Conservation (phyloP, 352 stramenopile species). For the Pythium sukuiense region DNA sequence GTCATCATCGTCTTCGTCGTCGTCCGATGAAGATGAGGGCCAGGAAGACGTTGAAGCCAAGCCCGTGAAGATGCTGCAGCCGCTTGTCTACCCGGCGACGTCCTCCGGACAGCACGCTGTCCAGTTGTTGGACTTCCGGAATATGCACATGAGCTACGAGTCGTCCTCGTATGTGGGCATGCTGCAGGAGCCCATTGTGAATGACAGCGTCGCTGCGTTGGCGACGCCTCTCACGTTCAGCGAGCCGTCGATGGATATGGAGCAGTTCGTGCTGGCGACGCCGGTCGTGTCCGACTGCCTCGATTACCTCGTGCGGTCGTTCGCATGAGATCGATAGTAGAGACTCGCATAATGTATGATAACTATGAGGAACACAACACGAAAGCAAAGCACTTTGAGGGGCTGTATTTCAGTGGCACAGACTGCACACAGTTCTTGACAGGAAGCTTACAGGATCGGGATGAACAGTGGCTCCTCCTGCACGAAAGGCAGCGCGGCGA, state of each 20-base stretch:
- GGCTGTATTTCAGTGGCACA: not conserved
- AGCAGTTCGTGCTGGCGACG: conserved; percentile 20
- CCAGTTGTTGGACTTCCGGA: not conserved
- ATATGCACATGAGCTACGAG: not conserved
- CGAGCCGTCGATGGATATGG: conserved; percentile 4
- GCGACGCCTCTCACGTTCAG: conserved; percentile 6
- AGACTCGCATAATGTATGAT: not conserved
- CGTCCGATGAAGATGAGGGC: not conserved
- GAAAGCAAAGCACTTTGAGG: not conserved
- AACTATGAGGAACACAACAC: conserved; percentile 1
- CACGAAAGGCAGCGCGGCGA: conserved; percentile 87
- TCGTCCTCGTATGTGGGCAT: not conserved
- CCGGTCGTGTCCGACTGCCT: conserved; percentile 27
- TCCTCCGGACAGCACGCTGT: not conserved
- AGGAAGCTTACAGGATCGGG: conserved; percentile 48
- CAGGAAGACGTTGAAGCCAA: not conserved
- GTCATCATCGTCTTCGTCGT: not conserved
- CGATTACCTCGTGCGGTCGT: conserved; percentile 36
- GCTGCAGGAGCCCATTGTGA: not conserved
- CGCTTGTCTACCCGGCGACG: not conserved
- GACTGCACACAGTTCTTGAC: not conserved
- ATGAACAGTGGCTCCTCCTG: conserved; percentile 82
- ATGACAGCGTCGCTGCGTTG: not conserved
- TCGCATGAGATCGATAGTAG: conserved; percentile 12
- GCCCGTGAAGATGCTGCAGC: not conserved